Base-by-base conservation (phyloP, 2,329 filamentous ascomycete species). In the Verticillium dahliae region DNA sequence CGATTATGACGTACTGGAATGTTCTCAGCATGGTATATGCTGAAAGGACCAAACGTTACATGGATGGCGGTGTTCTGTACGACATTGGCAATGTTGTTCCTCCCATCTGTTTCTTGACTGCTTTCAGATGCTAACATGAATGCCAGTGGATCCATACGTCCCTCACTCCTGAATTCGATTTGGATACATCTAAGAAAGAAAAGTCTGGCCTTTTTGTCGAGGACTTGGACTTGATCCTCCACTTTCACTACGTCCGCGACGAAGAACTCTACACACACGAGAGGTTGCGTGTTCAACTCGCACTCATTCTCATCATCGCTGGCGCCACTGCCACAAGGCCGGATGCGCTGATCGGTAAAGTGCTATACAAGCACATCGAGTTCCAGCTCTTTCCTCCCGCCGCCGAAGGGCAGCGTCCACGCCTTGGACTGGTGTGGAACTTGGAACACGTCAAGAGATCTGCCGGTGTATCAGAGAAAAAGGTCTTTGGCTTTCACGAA, bases 381-480 rank as follows among this genome's bases (percentile, higher is more conserved):
- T 70, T 71, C 45, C 57, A 69, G 56, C 33, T 71, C 3, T 69
- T 71, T 50, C 67, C 65, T 33, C 61, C 64, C 57, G 58, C 50
- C 4, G 56, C 61, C 39, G 65, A 63, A 59, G 65, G 64, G 37
- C 41, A 27, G 31, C 65, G 58, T 55, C 61, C 65, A 14, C 61
- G 65, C 55, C 54, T 71, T 59, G 59, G 60, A 18, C 57, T 71
- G 22, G 64, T 60, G 15, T 60, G 70, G 59, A 69, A 67, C 61
- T 63, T 72, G 2, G 63, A 67, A 57, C 56, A 67, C 34, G 65
- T 70, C n/a, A 72, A 72, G 63, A 65, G 63, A 60, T 67, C 61
- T 37, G 59, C 61, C 37, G 62, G 66, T 34, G 67, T 66, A 37
- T 67, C 61, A 15, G 67, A 68, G 59, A 56, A 57, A 56, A 70